Evolutionary conservation across 306 rosid species (phyloP), one percentile per base, ranked within the genome.

Genomic region (Dryas octopetala): DNA sequence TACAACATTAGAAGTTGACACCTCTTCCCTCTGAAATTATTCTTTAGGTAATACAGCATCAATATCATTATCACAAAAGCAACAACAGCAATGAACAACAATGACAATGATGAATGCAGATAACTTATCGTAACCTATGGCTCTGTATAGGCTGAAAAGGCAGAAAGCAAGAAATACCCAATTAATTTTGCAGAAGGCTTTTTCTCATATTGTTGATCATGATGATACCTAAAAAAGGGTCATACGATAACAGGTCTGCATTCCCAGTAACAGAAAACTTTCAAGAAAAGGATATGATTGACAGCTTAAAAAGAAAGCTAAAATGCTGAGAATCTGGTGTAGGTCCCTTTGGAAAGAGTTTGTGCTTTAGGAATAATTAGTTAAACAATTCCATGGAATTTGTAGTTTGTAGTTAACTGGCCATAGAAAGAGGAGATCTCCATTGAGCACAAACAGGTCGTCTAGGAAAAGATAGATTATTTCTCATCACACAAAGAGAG

Each of bases 371-470:
- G 66, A 61, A n/a, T 38, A 28, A 32, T 10, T 32, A 10, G 64
- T 23, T 59, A 59, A 26, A 59, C 14, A 59, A 26, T 61, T 12
- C 9, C 12, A 28, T 5, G 48, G 9, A 38, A n/a, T 2, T 71
- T n/a, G 10, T 41, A 71, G 38, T 32, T 19, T 19, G 48, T 10
- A 62, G 75, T 17, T 28, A 67, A 48, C 58, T 2, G 57, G 38
- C 64, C 10, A 43, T 41, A n/a, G 40, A 47, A 59, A 59, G 49
- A 26, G 65, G 65, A 78, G 46, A 63, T 69, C 62, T 78, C 47
- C 55, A 45, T 71, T 6, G 41, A 60, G 75, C 49, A 64, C 59
- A 71, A 32, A 63, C 66, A 57, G 40, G 65, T 51, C 13, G 23
- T 52, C 6, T 8, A 7, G 7, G 70, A 38, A n/a, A 60, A 60